Conservation (phyloP, 495 filamentous ascomycete genomes). For the Penicillium alfredii region DNA sequence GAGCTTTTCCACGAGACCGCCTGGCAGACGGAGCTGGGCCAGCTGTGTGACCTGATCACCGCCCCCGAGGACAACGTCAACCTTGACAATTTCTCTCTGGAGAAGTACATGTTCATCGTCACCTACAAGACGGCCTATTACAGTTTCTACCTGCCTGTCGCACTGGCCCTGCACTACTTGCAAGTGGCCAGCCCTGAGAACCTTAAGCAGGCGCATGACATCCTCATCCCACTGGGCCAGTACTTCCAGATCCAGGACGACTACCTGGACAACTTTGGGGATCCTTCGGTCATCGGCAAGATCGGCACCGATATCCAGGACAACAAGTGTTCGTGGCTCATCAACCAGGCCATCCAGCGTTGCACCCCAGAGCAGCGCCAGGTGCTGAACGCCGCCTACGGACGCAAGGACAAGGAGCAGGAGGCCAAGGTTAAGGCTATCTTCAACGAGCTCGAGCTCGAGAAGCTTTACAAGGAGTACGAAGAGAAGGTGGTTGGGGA, state of each 20-base stretch:
- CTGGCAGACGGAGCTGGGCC: constrained; percentile 90
- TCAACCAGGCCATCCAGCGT: constrained; percentile 83
- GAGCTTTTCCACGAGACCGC: constrained; percentile 95
- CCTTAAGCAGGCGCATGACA: constrained; percentile 77
- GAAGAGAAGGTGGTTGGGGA: constrained; percentile 77
- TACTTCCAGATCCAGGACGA: constrained; percentile 99
- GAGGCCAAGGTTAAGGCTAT: constrained; percentile 84
- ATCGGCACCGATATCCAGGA: constrained; percentile 98
- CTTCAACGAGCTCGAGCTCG: constrained; percentile 75
- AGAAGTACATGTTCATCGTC: constrained; percentile 98
- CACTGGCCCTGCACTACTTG: constrained; percentile 75
- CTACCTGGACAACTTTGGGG: constrained; percentile 95
- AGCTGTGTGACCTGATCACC: constrained; percentile 89
- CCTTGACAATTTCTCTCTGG: constrained; percentile 85
- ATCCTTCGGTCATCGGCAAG: constrained; percentile 93
- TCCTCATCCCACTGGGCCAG: constrained; percentile 96
- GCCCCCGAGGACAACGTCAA: constrained; percentile 86
- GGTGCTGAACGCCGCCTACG: constrained; percentile 77
- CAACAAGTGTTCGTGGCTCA: constrained; percentile 97
- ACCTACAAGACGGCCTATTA: constrained; percentile 99
- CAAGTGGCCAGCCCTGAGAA: constrained; percentile 76
- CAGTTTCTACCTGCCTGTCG: constrained; percentile 97
- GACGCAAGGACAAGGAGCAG: constrained; percentile 72
- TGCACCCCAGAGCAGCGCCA: constrained; percentile 76
- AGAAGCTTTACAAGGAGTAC: constrained; percentile 76